A percentile compares a stretch with the other conserved stretches of the same genome.
phyloP scores from a whole-genome alignment of 345 rosid species.

The Gossypium longicalyx region DNA sequence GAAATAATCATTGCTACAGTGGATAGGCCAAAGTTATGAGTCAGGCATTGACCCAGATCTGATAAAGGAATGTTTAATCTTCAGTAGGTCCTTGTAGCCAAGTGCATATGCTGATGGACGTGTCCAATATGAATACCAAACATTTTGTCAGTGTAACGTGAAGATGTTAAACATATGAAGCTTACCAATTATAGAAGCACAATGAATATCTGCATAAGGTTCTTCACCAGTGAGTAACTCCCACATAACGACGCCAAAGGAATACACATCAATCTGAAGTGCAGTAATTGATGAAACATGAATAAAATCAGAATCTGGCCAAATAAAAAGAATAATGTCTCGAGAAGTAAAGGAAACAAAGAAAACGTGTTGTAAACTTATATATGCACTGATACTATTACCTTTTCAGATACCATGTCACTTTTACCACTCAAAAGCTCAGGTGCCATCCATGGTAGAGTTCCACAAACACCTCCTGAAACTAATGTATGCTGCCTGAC shows the following conservation, averaged over 20 bases:
- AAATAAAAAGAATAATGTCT: neutral
- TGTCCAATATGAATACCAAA: neutral
- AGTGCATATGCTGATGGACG: neutral
- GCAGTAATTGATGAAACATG: conserved; percentile 8
- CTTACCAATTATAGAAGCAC: conserved; percentile 93
- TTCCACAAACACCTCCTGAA: conserved; percentile 97
- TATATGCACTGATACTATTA: conserved; percentile 16
- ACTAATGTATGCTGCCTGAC: conserved; percentile 91
- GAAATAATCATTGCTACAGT: neutral
- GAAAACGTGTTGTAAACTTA: neutral
- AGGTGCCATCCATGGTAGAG: conserved; percentile 99
- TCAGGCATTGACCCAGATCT: neutral
- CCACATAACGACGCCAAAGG: conserved; percentile 98
- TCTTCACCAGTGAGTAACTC: conserved; percentile 94
- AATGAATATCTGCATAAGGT: conserved; percentile 87
- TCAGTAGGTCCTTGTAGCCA: neutral
- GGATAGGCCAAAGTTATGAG: neutral
- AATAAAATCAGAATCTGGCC: neutral
- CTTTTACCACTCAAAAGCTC: conserved; percentile 96
- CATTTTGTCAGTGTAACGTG: neutral
- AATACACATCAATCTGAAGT: conserved; percentile 88
- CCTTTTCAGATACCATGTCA: conserved; percentile 96
- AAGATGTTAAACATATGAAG: neutral
- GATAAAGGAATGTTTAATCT: neutral
- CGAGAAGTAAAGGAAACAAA: neutral